Base-by-base conservation (phyloP, 129 eudicot species). In the Flaveria trinervia region DNA sequence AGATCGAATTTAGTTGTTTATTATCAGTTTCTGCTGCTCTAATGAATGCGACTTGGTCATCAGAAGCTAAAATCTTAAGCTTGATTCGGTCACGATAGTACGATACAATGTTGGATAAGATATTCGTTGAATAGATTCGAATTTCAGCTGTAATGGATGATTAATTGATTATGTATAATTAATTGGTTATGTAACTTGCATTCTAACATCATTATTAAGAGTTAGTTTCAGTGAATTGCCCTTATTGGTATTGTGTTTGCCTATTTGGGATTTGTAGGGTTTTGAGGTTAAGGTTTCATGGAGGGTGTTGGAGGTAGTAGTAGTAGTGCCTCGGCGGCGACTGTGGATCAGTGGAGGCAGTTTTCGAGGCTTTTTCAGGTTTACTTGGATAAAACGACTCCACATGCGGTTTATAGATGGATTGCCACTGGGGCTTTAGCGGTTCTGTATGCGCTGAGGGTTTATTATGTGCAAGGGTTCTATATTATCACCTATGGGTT, bases 361-460 rank as follows among this genome's bases (percentile, higher is more conserved):
- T 90, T 83, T 61, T 56, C 84, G 61, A 88, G 82, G 83, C 79
- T 75, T 33, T 92, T 90, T 49, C 98, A 88, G 90, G 75, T 61
- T 72, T 92, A 86, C 75, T 79, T 92, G 85, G 98, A 92, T 74
- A 90, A 81, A 82, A 84, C 90, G 30, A 86, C 94, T 62, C 98
- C 98, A 45, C 89, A 90, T 70, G 76, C 85, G 15, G 83, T 88
- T 57, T 78, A 87, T 74, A 81, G 98, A 71, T 92, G 98, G 98
- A 70, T 80, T 74, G 98, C 85, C 1, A 90, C 94, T 2, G 84
- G 81, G 44, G 89, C 72, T 69, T 72, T 85, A 43, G 88, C 86
- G 30, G 48, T 74, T 30, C 59, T 90, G 1, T 92, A 92, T 65
- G 89, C 64, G 1, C 64, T 92, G 69, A 86, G 95, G 39, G 87